These are phyloP conservation scores for Botrytis medusae DNA, from an alignment of 2,329 filamentous ascomycete species.

Conservation along the genomic window DNA sequence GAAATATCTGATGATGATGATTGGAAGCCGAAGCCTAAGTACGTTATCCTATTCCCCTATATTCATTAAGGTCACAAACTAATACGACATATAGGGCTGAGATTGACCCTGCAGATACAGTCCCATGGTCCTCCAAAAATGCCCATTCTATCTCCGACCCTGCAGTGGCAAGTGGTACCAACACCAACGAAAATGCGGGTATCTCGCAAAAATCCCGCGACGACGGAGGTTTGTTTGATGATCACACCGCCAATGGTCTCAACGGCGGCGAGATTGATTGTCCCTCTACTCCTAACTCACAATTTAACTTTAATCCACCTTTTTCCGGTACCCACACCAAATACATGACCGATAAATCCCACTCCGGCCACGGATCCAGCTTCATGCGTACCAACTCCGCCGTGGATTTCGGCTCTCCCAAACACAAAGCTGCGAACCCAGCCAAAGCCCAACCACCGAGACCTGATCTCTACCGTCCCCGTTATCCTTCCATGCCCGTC, in stretches of 20 bases:
- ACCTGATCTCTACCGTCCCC: neutral
- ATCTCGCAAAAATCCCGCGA: too few species aligned
- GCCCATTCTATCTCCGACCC: neutral
- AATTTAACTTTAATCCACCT: neutral
- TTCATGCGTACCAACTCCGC: accelerated
- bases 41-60: neutral
- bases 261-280: neutral
- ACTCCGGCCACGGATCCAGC: neutral
- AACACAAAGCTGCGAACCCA: too few species aligned
- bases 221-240: neutral
- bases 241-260: neutral
- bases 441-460: accelerated
- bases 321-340: neutral
- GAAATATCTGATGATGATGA: neutral
- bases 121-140: neutral
- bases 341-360: neutral
- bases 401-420: neutral
- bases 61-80: neutral
- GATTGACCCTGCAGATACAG: neutral
- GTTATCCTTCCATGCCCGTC: neutral
- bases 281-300: neutral
- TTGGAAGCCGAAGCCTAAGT: neutral
- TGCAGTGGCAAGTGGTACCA: neutral
- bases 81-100: neutral
- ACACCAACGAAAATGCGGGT: too few species aligned